A percentile compares a stretch with the other conserved stretches of the same genome.
Conservation (phyloP, 805 yeast genomes). For the Yamadazyma laniorum region DNA sequence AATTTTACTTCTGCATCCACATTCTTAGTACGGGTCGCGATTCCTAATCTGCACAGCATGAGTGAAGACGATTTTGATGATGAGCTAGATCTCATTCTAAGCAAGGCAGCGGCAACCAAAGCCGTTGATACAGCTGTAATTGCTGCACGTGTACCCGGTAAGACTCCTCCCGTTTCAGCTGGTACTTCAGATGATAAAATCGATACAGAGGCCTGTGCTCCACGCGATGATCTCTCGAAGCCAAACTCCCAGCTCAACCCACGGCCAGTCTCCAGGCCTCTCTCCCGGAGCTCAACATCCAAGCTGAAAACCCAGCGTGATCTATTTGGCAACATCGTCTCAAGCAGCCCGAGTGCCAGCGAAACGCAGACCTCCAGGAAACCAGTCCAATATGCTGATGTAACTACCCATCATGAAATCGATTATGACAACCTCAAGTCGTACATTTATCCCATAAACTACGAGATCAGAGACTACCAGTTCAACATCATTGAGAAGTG, state of each 20-base stretch:
- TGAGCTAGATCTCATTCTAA: conserved; percentile 6
- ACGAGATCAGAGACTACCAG: conserved; percentile 85
- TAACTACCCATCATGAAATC: conserved; percentile 26
- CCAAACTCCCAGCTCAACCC: background rate
- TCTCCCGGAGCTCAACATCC: background rate
- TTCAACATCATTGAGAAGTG: conserved; percentile 73
- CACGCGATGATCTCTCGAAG: background rate
- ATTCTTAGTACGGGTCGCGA: too few relatives aligned
- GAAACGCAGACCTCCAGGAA: background rate
- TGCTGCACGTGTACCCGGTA: background rate
- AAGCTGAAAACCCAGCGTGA: conserved; percentile 6
- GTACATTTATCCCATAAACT: conserved; percentile 82
- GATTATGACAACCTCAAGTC: conserved; percentile 26
- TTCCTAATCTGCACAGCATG: too few relatives aligned
- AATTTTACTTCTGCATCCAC: too few relatives aligned
- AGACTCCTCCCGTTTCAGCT: background rate
- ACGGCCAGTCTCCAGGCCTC: background rate
- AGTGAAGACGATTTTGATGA: conserved; percentile 11
- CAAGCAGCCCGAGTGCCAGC: conserved; percentile 1
- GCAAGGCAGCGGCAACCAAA: background rate
- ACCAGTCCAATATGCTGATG: background rate
- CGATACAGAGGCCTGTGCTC: background rate
- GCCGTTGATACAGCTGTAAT: background rate
- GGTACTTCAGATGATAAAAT: background rate
- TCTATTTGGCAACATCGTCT: conserved; percentile 13